Conservation (phyloP, 164 flowering plant genomes). For the Buxus sempervirens region DNA sequence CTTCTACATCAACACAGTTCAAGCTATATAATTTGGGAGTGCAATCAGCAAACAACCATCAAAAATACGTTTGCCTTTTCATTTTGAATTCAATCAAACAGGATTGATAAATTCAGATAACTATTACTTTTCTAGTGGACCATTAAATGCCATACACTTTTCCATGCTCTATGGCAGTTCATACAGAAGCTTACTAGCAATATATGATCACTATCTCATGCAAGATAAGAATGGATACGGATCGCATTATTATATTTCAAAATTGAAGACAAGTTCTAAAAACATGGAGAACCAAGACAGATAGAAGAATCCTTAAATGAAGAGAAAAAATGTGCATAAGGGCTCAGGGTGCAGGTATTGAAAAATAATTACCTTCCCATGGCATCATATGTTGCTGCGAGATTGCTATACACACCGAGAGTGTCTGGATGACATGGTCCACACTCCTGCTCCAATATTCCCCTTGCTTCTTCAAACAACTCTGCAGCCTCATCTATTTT, state of each 20-base stretch:
- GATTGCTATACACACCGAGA: slow-evolving; percentile 50
- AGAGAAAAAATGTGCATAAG: background rate
- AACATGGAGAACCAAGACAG: too few relatives aligned
- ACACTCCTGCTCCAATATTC: slow-evolving; percentile 42
- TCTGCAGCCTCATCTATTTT: slow-evolving; percentile 49
- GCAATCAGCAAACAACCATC: background rate
- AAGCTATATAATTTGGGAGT: background rate
- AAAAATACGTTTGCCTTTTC: too few relatives aligned
- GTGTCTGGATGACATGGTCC: slow-evolving; percentile 56
- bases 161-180: too few relatives aligned
- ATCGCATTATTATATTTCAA: too few relatives aligned
- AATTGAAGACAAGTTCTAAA: too few relatives aligned
- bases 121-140: background rate
- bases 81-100: background rate
- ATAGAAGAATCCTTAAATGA: background rate
- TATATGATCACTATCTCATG: too few relatives aligned
- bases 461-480: slow-evolving; percentile 49
- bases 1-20: background rate
- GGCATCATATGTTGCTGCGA: slow-evolving; percentile 61
- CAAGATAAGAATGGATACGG: too few relatives aligned
- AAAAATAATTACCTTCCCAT: slow-evolving; percentile 45
- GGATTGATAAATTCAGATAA: background rate
- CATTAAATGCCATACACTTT: background rate
- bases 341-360: background rate
- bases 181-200: too few relatives aligned